Base-by-base conservation (phyloP, 2,329 filamentous ascomycete genomes). In the Stagonosporopsis chrysanthemi region DNA sequence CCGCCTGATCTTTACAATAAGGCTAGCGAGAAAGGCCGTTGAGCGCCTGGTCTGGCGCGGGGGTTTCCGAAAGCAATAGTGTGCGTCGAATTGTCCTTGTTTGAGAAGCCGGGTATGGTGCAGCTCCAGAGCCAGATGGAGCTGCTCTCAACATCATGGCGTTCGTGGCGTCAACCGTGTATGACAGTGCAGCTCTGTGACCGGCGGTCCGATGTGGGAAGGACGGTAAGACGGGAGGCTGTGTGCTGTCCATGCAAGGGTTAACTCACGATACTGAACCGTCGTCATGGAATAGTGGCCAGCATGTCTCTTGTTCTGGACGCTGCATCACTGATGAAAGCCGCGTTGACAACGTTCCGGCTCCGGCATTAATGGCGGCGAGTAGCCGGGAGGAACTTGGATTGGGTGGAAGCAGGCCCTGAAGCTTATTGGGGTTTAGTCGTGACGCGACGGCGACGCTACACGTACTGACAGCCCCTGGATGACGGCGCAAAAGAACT, bases 381-480 rank as follows among this genome's bases (percentile, higher is more conserved):
- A 50, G 41, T 23, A 49, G 44, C 44, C 45, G 52, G 43, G 19
- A 6, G 14, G 12, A 14, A n/a, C 4, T 24, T 35, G 29, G 40
- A 50, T 42, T 47, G 53, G 44, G 39, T 43, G 47, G 51, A 51
- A 58, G 44, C 29, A 36, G 52, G 44, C 44, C 42, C 48, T 66
- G 63, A 54, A 43, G 61, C 62, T 61, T 44, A 45, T 40, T 52
- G 38, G 19, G 43, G 33, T 19, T 36, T 49, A 57, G 54, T 40
- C 17, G 54, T 57, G 54, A 57, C 54, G 54, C 54, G 38, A 64
- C 58, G 62, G 61, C 63, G 62, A 68, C 68, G 65, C 71, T 70
- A 70, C 65, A 63, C 55, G 58, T 63, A 65, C 59, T 72, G 71
- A 72, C 66, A 72, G 69, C 63, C 69, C 65, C 63, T 68, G 66